A percentile compares a stretch with the other conserved stretches of the same genome.
These are phyloP conservation scores for Penicillium samsonianum DNA, from an alignment of 495 filamentous ascomycete species.

Conservation along the genomic window DNA sequence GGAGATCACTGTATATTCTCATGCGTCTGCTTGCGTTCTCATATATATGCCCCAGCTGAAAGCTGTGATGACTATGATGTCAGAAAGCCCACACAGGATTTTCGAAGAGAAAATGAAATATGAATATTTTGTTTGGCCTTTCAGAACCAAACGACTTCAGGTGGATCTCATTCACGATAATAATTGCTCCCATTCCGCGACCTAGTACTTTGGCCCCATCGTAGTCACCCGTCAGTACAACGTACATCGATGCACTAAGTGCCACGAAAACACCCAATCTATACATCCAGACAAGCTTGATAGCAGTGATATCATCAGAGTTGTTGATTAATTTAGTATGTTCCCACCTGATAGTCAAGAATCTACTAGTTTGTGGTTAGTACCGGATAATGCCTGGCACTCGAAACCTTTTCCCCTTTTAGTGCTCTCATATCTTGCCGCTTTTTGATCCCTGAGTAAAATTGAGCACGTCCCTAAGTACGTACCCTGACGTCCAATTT, in stretches of 20 bases:
- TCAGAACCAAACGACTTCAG: not conserved
- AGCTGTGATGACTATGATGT: not conserved
- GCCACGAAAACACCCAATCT: too few relatives aligned
- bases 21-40: not conserved
- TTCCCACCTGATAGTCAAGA: too few relatives aligned
- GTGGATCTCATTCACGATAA: not conserved
- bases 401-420: too few relatives aligned
- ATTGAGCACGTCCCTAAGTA: too few relatives aligned
- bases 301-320: not conserved
- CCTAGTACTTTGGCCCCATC: not conserved
- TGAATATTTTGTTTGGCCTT: too few relatives aligned
- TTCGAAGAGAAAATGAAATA: not conserved
- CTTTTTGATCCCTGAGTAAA: too few relatives aligned
- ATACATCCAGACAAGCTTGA: not conserved
- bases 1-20: not conserved
- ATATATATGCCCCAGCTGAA: not conserved
- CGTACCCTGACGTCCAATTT: too few relatives aligned
- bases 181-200: not conserved
- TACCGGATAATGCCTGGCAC: too few relatives aligned
- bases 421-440: too few relatives aligned
- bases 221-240: not conserved
- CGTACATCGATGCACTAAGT: not conserved
- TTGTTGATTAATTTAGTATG: not conserved
- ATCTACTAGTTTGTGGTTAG: too few relatives aligned
- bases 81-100: not conserved